These are phyloP conservation scores for Daphne laureola DNA, from an alignment of 441 rosid species.

Conservation along the genomic window DNA sequence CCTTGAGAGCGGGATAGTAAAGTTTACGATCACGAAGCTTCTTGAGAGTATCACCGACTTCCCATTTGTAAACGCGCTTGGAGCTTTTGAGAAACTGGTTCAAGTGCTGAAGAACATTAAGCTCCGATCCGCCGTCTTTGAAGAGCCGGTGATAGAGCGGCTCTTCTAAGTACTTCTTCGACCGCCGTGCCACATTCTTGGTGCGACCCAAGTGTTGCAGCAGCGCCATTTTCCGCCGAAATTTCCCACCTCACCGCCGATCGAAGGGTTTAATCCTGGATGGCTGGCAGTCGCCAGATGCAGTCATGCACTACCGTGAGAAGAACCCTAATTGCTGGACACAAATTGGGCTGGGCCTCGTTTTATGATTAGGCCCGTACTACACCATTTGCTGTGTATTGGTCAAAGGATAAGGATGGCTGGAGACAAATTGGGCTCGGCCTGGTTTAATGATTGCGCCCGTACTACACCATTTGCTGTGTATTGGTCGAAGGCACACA, in stretches of 20 bases:
- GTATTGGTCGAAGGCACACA: no score
- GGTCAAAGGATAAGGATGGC: no score
- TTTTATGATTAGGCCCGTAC: no score
- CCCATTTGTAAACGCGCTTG: slow-evolving; percentile 93
- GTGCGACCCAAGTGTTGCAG: slow-evolving; percentile 38
- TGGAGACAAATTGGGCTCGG: no score
- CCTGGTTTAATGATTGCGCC: no score
- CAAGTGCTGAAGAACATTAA: slow-evolving; percentile 54
- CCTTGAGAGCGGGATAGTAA: slow-evolving; percentile 86
- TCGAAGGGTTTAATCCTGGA: slow-evolving; percentile 1
- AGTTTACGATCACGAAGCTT: slow-evolving; percentile 71
- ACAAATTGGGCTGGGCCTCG: no score
- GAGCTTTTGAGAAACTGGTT: slow-evolving; percentile 73
- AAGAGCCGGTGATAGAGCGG: slow-evolving; percentile 66
- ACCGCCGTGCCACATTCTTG: slow-evolving; percentile 36
- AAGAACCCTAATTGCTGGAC: no score
- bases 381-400: no score
- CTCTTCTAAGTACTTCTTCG: slow-evolving; percentile 75
- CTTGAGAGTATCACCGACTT: slow-evolving; percentile 78
- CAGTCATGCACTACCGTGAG: no score
- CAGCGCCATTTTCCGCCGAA: slow-evolving; percentile 22
- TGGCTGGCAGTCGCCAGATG: background rate
- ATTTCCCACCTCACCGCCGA: background rate
- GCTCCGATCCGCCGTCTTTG: slow-evolving; percentile 64
- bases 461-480: no score